Conservation (phyloP, 1,139 yeast species). For the Pichia sp. region DNA sequence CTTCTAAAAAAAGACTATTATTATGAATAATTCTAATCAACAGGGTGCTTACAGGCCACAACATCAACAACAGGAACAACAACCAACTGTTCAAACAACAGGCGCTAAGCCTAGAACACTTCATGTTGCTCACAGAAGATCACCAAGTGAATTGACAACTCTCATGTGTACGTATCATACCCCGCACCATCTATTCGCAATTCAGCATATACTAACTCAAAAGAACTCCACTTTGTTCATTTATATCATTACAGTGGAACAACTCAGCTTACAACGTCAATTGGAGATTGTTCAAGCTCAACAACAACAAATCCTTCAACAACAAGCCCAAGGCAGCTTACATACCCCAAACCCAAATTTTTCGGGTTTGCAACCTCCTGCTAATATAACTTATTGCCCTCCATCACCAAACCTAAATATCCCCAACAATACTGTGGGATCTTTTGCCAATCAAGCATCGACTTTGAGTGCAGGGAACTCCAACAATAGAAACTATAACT, state of each 20-base stretch:
- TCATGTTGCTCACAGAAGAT: slow-evolving; percentile 90
- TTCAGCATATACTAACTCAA: background rate
- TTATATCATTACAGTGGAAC: slow-evolving; percentile 65
- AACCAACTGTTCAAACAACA: slow-evolving; percentile 21
- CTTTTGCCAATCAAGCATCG: too few species aligned
- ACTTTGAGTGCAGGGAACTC: too few species aligned
- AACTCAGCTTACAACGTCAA: slow-evolving; percentile 87
- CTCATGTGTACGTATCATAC: slow-evolving; percentile 54
- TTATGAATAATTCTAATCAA: too few species aligned
- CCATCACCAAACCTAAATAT: too few species aligned
- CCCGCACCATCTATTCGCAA: too few species aligned
- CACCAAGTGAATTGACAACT: slow-evolving; percentile 92
- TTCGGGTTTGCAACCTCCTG: slow-evolving; percentile 23
- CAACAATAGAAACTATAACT: background rate
- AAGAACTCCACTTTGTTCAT: background rate
- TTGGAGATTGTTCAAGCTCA: slow-evolving; percentile 87
- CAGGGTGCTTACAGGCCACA: too few species aligned
- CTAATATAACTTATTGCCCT: slow-evolving; percentile 7
- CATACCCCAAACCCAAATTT: slow-evolving; percentile 13
- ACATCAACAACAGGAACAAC: too few species aligned
- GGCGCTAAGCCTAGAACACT: slow-evolving; percentile 42
- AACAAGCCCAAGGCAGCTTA: slow-evolving; percentile 21
- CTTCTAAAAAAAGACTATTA: too few species aligned
- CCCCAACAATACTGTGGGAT: too few species aligned
- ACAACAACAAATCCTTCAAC: slow-evolving; percentile 67